Base-by-base conservation (phyloP, 1,284 basidiomycete species). In the Cystobasidiaceae sp. region DNA sequence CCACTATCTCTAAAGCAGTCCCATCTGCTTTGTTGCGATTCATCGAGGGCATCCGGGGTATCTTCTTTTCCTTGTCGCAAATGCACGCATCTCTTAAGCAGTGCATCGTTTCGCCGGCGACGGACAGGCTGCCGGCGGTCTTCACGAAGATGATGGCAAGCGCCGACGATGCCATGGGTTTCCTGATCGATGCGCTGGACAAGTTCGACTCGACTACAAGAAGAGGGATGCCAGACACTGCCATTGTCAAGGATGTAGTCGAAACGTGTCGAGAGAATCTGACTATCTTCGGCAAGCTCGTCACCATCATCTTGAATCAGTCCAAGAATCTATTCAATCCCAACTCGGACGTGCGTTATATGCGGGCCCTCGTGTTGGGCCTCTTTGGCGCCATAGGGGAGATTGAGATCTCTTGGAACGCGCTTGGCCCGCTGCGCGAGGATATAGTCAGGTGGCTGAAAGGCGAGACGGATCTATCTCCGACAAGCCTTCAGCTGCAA, bases 11-110 rank as follows among this genome's bases (percentile, higher is more conserved):
- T 25, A 85, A 85, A 69, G 82, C 85, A 15, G 83, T 96, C 9
- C 89, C 93, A 0, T 79, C 82, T 7, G 80, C 88, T 8, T 80
- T 97, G 17, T 79, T 88, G 27, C 82, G 82, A 45, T 82, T 94
- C 33, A 82, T 94, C 55, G 93, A 98, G 74, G 87, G 89, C 4
- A 86, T 90, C 49, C 87, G 94, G 28, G 93, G 90, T 13, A 86
- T 98, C 48, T 82, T 97, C 21, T 98, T 97, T 75, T 88, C 92
- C 1, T 82, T 94, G 61, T 91, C 90, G 30, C 93, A 97, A 77
- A 85, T 97, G 30, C 89, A 97, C 74, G 85, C 91, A 67, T 87
- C 90, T 0, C 80, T 99, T 27, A 86, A 90, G 65, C 90, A 96
- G 73, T 96, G 94, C 77, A 87, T 89, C 52, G 82, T 86, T 15